phyloP scores from a whole-genome alignment of 2,329 filamentous ascomycete genomes.

The Ophiostoma montium region DNA sequence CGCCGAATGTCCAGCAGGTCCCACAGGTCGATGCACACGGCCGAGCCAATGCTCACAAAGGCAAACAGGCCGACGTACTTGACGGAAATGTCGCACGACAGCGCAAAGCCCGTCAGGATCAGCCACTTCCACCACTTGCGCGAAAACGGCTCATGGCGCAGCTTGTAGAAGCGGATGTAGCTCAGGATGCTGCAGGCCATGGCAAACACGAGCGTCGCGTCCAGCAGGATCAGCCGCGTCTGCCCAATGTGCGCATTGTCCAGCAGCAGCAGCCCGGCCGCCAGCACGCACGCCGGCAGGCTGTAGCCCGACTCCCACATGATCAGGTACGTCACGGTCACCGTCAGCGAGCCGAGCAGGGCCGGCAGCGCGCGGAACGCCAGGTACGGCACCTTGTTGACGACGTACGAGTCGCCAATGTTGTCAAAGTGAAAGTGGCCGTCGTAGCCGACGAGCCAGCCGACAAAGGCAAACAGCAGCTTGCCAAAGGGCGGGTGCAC shows the following conservation, averaged over 20 bases:
- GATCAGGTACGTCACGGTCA: constrained; percentile 87
- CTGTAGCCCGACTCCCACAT: constrained; percentile 99
- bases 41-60: constrained; percentile 91
- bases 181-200: constrained; percentile 90
- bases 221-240: constrained; percentile 85
- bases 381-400: constrained; percentile 94
- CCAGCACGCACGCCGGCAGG: constrained; percentile 77
- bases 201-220: constrained; percentile 84
- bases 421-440: constrained; percentile 97
- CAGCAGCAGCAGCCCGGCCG: constrained; percentile 74
- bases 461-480: constrained; percentile 90
- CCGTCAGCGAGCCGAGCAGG: constrained; percentile 78
- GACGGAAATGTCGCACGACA: constrained; percentile 95
- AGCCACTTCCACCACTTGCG: constrained; percentile 99
- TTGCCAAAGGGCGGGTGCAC: constrained; percentile 97
- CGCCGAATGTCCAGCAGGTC: constrained; percentile 83
- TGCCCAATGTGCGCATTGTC: constrained; percentile 98
- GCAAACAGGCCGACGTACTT: constrained; percentile 97
- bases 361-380: constrained; percentile 90
- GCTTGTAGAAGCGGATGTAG: constrained; percentile 97
- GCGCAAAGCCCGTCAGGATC: constrained; percentile 78
- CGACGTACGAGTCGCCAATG: constrained; percentile 95
- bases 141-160: constrained; percentile 75
- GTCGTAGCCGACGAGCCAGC: constrained; percentile 95
- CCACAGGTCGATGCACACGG: constrained; percentile 91